phyloP scores from a whole-genome alignment of 1,139 yeast species.

The Arxiozyma heterogenica region DNA sequence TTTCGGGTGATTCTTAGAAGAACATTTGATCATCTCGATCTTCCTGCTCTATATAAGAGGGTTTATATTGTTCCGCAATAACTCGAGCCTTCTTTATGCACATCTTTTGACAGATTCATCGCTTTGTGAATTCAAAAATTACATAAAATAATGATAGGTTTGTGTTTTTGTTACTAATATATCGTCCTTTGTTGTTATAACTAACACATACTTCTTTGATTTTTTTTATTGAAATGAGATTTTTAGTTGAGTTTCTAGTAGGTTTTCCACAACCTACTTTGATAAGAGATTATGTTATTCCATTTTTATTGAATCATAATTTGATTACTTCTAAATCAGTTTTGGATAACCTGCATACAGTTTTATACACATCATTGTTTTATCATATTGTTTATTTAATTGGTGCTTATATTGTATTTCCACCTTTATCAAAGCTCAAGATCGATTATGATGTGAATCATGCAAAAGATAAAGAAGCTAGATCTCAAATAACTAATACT shows the following conservation, averaged over 20 bases:
- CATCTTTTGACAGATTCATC: no score
- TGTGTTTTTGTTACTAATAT: background rate
- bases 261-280: constrained; percentile 16
- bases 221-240: constrained; percentile 4
- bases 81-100: no score
- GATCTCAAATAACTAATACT: background rate
- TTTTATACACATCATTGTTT: constrained; percentile 23
- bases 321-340: constrained; percentile 19
- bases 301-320: constrained; percentile 10
- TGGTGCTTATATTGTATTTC: constrained; percentile 22
- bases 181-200: no score
- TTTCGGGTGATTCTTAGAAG: background rate
- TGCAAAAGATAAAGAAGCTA: constrained; percentile 7
- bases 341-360: constrained; percentile 23
- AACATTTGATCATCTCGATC: background rate
- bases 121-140: background rate
- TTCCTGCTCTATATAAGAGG: background rate
- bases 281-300: constrained; percentile 12
- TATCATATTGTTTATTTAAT: constrained; percentile 25
- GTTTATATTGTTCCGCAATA: background rate
- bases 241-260: constrained; percentile 14
- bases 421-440: constrained; percentile 17
- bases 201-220: background rate
- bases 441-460: constrained; percentile 8
- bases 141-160: no score